Base-by-base conservation (phyloP, 768 basidiomycete genomes). In the Filobasidium wieringae region DNA sequence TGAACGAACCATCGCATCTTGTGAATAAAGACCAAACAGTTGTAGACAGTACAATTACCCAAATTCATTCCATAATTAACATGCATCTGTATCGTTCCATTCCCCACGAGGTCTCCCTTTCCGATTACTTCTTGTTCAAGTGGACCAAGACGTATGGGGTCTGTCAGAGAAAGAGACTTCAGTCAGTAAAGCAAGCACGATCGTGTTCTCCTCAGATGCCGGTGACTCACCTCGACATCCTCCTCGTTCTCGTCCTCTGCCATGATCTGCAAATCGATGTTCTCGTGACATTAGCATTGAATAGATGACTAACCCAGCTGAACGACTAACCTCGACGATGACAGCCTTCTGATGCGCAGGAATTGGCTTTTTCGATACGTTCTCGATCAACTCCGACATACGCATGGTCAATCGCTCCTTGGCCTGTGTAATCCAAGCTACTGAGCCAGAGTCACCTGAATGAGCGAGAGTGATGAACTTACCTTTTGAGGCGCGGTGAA, bases 401-500 rank as follows among this genome's bases (percentile, higher is more conserved):
- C 81, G 85, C 88, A 95, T 86, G 6, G 82, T 80, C 62, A 93
- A 72, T 53, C 92, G 80, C 70, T 93, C 91, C 45, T 88, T 83
- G 66, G 85, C 85, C 90, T 93, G 36, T 57, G 36, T 30, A 29
- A 32, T 57, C 27, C 49, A 29, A n/a, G 17, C n/a, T 56, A n/a
- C 22, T 37, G n/a, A 27, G 53, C 27, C 24, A n/a, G 45, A 14
- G 43, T n/a, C 4, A 45, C n/a, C 19, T 24, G 24, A 26, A 29
- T 33, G 7, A 30, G 43, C 26, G 27, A 36, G 41, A 57, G 22
- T 34, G 40, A 24, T 22, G 31, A 41, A 70, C 79, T 31, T 39
- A 87, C 92, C 86, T 97, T 97, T 78, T 88, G 88, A 77, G 84
- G 87, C 55, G 84, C 85, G 53, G 88, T 80, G 74, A 93, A 99